Base-by-base conservation (phyloP, 2,329 filamentous ascomycete genomes). In the Triangularia setosa region DNA sequence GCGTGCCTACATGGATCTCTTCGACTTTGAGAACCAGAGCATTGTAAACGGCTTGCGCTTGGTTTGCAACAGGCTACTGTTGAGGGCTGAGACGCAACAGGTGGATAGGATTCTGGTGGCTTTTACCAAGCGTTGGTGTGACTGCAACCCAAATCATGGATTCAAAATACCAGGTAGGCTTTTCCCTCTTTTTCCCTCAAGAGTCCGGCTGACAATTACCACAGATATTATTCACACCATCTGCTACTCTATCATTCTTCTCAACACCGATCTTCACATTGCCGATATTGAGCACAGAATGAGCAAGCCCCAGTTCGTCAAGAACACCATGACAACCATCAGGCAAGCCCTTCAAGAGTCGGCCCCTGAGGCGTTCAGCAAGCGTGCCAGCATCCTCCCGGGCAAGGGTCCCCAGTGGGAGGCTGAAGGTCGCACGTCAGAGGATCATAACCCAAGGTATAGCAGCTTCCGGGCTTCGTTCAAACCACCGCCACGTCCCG, bases 231-330 rank as follows among this genome's bases (percentile, higher is more conserved):
- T 99, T 18, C 94, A 99, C 75, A 97, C 93, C 24, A 96, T 98
- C 68, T 96, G 92, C 78, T 99, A 98, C 77, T 97, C 95, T 0
- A 87, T 99, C 68, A 89, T 99, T 73, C 83, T 99, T 11, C 84
- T 99, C 68, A 99, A 99, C 73, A 99, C 95, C 33, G 95, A 99
- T 79, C 81, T 99, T 63, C 94, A 99, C 73, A 78, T 98, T 73
- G 95, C 94, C 64, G 93, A 98, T 73, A 97, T 98, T 70, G 93
- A 96, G 67, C 88, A 91, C 71, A 96, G 96, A 80, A 99, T 99
- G 95, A 98, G 94, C 1, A 87, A 91, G 63, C 89, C 84, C 68
- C 94, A 98, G 73, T 99, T 98, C 73, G 86, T 99, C 74, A 96
- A 96, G 77, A 99, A 99, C 74, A 97, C 95, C 4, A 89, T 98